phyloP scores from a whole-genome alignment of 2,329 filamentous ascomycete genomes.

The Ophiostoma pallidulum region DNA sequence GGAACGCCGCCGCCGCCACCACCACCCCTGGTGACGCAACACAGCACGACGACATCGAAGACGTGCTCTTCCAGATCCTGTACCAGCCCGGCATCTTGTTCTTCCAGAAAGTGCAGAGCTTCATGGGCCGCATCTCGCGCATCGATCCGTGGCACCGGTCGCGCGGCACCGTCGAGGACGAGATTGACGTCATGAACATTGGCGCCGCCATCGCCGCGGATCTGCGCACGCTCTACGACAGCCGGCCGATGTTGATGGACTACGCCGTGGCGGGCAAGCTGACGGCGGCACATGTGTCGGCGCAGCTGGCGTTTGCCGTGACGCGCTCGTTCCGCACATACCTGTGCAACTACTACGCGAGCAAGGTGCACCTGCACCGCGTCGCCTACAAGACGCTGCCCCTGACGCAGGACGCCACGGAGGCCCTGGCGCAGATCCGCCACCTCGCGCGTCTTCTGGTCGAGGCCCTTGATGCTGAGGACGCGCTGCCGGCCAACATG shows the following conservation, averaged over 20 bases:
- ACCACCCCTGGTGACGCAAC: constrained; percentile 1
- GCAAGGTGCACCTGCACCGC: constrained; percentile 46
- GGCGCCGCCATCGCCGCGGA: constrained; percentile 41
- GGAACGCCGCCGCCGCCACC: constrained; percentile 5
- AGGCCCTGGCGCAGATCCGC: constrained; percentile 40
- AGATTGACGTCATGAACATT: constrained; percentile 48
- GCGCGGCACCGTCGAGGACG: constrained; percentile 46
- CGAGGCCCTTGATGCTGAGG: constrained; percentile 30
- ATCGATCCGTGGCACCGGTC: constrained; percentile 48
- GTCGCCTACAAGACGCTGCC: constrained; percentile 47
- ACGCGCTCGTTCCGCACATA: constrained; percentile 46
- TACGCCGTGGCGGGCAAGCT: constrained; percentile 44
- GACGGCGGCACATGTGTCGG: constrained; percentile 37
- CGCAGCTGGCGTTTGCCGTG: constrained; percentile 38
- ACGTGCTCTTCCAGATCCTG: constrained; percentile 43
- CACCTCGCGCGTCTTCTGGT: constrained; percentile 36
- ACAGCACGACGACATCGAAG: constrained; percentile 33
- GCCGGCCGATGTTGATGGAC: constrained; percentile 45
- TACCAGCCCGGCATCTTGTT: constrained; percentile 48
- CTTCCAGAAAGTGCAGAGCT: constrained; percentile 48
- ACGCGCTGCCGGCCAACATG: constrained; percentile 44
- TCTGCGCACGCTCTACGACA: constrained; percentile 39
- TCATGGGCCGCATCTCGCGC: constrained; percentile 46
- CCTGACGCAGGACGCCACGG: constrained; percentile 37
- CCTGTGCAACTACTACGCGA: constrained; percentile 47